phyloP scores from a whole-genome alignment of 805 yeast genomes.

The Lachancea fermentati region DNA sequence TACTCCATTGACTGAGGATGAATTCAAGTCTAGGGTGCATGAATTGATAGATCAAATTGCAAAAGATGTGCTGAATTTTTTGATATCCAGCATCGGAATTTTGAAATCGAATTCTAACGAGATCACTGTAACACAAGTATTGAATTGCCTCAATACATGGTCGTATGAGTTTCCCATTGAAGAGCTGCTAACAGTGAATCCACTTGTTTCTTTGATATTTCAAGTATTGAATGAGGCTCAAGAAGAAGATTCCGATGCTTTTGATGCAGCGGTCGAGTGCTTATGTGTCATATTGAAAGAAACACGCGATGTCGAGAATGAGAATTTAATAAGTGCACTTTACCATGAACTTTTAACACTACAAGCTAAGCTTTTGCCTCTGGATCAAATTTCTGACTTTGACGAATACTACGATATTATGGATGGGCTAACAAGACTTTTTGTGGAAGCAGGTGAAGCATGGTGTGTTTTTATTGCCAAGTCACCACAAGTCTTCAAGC shows the following conservation, averaged over 20 bases:
- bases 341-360: conserved; percentile 63
- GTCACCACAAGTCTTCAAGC: conserved; percentile 61
- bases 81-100: conserved; percentile 41
- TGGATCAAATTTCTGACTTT: conserved; percentile 21
- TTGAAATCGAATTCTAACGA: conserved; percentile 15
- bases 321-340: conserved; percentile 56
- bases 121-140: conserved; percentile 35
- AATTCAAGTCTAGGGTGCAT: conserved; percentile 58
- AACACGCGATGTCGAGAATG: conserved; percentile 68
- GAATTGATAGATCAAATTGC: conserved; percentile 63
- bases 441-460: conserved; percentile 89
- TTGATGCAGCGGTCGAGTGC: conserved; percentile 84
- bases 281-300: conserved; percentile 75
- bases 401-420: conserved; percentile 59
- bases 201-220: conserved; percentile 66
- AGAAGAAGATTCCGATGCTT: conserved; percentile 40
- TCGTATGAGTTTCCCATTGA: conserved; percentile 77
- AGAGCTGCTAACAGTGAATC: conserved; percentile 54
- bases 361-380: conserved; percentile 42
- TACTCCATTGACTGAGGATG: conserved; percentile 76
- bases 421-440: conserved; percentile 66
- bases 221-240: conserved; percentile 46
- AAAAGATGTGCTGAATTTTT: conserved; percentile 56
- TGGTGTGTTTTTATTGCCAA: conserved; percentile 87
- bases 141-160: conserved; percentile 87